Conservation (phyloP, 495 filamentous ascomycete species). For the Penicillium verhagenii region DNA sequence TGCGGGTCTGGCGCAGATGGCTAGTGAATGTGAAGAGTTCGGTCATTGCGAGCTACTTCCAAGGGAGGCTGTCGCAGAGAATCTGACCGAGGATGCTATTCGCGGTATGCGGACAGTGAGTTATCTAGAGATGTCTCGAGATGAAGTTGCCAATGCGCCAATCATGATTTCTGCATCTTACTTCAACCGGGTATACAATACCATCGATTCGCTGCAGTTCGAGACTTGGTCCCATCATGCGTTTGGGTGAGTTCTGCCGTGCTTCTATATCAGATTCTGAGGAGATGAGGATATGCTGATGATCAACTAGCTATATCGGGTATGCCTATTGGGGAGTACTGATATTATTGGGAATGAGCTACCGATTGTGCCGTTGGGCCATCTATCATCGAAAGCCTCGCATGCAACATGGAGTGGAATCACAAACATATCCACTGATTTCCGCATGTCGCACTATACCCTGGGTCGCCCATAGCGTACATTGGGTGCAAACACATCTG, state of each 20-base stretch:
- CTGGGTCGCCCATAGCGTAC: constrained; percentile 7
- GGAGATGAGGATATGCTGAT: neutral
- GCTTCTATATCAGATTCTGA: too few relatives aligned
- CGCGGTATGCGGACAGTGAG: constrained; percentile 30
- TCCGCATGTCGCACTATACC: neutral
- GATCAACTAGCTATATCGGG: constrained; percentile 19
- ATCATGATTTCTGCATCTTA: constrained; percentile 32
- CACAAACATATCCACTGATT: constrained; percentile 1
- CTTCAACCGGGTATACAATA: constrained; percentile 33
- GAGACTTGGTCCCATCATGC: constrained; percentile 38
- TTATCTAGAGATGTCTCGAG: constrained; percentile 26
- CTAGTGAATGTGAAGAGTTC: constrained; percentile 25
- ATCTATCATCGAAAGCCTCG: constrained; percentile 1
- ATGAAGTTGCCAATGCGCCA: constrained; percentile 17
- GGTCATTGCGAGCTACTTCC: constrained; percentile 30
- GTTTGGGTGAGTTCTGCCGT: constrained; percentile 28
- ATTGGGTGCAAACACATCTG: constrained; percentile 35
- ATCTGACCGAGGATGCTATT: constrained; percentile 40
- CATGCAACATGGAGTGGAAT: constrained; percentile 4
- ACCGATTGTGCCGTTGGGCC: constrained; percentile 18
- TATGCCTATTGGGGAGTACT: constrained; percentile 38
- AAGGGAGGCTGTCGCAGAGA: constrained; percentile 29
- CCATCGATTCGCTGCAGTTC: constrained; percentile 38
- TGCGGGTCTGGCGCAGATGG: constrained; percentile 27
- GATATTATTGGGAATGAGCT: constrained; percentile 24